Evolutionary conservation across 257 asterid species (phyloP).

Genomic region (Petunia secreta): DNA sequence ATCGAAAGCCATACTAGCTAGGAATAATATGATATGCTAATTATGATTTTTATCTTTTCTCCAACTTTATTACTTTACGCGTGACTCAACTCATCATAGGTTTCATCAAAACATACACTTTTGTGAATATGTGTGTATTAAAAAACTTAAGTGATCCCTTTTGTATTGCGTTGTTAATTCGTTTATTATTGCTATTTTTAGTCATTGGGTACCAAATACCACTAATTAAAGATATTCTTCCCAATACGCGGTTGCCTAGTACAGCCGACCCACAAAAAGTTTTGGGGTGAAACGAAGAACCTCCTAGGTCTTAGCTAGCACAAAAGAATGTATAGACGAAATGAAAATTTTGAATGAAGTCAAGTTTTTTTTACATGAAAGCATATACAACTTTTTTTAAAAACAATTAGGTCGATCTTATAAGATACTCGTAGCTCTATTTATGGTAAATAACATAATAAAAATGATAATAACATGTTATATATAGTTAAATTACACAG

Average conservation of each 20-base stretch:
- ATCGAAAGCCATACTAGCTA: background rate
- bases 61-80: slow-evolving; percentile 17
- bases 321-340: background rate
- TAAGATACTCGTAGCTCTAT: no score
- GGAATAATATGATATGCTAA: background rate
- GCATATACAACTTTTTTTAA: no score
- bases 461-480: no score
- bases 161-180: background rate
- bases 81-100: slow-evolving; percentile 13
- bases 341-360: no score
- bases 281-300: background rate
- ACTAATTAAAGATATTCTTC: background rate
- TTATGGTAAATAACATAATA: no score
- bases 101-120: slow-evolving; percentile 10
- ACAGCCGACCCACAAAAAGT: background rate
- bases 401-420: no score
- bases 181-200: background rate
- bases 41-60: background rate
- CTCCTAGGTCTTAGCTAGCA: background rate
- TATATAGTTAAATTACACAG: no score
- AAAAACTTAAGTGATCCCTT: background rate
- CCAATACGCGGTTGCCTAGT: background rate
- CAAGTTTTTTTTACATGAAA: no score
- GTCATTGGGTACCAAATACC: background rate
- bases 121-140: background rate